Percentiles rank a stretch among this genome's conserved stretches.
Evolutionary conservation across 306 rosid species (phyloP).

Genomic region (Sindora glabra): DNA sequence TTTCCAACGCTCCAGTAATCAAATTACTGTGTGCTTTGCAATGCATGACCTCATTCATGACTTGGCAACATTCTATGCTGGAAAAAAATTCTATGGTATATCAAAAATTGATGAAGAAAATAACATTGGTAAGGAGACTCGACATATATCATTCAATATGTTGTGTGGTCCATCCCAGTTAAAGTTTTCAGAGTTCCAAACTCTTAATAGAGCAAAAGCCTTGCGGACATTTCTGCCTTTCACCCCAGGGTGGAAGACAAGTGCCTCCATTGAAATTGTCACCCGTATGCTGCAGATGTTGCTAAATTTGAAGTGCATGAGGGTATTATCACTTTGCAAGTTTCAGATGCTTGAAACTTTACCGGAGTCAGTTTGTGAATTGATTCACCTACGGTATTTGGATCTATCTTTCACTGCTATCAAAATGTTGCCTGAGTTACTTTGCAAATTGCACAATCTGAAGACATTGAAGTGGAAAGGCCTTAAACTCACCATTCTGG

Average conservation of each 20-base stretch:
- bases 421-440: not conserved
- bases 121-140: not conserved
- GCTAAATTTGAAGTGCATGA: not conserved
- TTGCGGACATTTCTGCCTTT: not conserved
- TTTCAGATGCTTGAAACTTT: not conserved
- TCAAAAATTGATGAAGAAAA: not conserved
- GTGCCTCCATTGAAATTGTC: not conserved
- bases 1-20: not conserved
- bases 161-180: too few relatives aligned
- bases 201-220: not conserved
- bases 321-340: not conserved
- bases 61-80: slow-evolving; percentile 14
- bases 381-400: not conserved
- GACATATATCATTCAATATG: not conserved
- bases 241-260: not conserved
- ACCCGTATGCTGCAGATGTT: not conserved
- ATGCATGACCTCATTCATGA: slow-evolving; percentile 29
- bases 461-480: not conserved
- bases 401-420: not conserved
- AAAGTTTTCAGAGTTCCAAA: not conserved
- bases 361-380: not conserved
- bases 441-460: not conserved
- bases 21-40: not conserved
- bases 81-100: not conserved
- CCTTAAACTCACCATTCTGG: not conserved